These are phyloP conservation scores for Groenewaldozyma salmanticensis DNA, from an alignment of 805 yeast species.

Conservation along the genomic window DNA sequence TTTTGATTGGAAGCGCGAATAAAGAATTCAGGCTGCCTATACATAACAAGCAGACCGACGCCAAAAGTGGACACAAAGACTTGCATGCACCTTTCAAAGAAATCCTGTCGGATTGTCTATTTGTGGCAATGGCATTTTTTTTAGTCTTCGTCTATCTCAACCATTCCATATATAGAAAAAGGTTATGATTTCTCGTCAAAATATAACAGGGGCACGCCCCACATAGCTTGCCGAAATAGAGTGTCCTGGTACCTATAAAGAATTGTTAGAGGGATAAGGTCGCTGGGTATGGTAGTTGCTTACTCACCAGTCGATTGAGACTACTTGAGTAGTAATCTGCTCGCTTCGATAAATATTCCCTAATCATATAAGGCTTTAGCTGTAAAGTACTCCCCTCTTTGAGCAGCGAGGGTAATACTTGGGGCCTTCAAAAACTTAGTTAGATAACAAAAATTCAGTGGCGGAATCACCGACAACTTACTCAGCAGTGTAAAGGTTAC, in stretches of 20 bases:
- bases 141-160: slow-evolving; percentile 3
- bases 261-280: not conserved
- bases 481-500: slow-evolving; percentile 77
- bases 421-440: slow-evolving; percentile 34
- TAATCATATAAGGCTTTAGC: slow-evolving; percentile 33
- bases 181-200: not conserved
- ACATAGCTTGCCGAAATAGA: no score
- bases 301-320: slow-evolving; percentile 19
- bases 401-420: slow-evolving; percentile 63
- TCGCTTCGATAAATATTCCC: slow-evolving; percentile 59
- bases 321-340: slow-evolving; percentile 56
- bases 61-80: not conserved
- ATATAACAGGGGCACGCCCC: not conserved
- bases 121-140: no score
- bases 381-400: slow-evolving; percentile 70
- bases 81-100: no score
- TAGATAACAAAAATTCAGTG: not conserved
- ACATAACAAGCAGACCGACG: not conserved
- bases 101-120: no score
- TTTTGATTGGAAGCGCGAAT: not conserved
- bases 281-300: not conserved
- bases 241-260: no score
- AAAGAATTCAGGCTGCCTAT: slow-evolving; percentile 1
- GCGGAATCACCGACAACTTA: slow-evolving; percentile 7
- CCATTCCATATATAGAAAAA: slow-evolving; percentile 3